Conservation (phyloP, 2,329 filamentous ascomycete genomes). For the Didymella pinodella region DNA sequence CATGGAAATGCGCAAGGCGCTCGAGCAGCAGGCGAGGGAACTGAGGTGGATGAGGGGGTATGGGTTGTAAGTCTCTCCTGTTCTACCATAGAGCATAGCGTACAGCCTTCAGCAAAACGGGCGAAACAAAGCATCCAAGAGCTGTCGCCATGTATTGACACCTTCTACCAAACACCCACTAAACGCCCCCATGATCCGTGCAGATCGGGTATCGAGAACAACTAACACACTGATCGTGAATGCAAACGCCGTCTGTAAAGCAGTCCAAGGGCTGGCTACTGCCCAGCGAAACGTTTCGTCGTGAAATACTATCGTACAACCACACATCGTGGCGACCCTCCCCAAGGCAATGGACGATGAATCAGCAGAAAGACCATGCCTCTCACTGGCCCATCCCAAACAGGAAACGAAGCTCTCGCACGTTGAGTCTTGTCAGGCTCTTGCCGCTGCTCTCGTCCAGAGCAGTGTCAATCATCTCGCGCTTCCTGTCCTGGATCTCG, state of each 20-base stretch:
- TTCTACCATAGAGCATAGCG: too few species aligned
- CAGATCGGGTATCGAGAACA: constrained; percentile 23
- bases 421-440: constrained; percentile 70
- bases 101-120: too few species aligned
- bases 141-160: background rate
- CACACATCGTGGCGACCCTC: background rate
- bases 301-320: background rate
- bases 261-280: background rate
- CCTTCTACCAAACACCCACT: background rate
- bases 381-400: constrained; percentile 58
- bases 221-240: background rate
- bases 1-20: constrained; percentile 75
- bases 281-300: background rate
- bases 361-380: background rate
- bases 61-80: constrained; percentile 54
- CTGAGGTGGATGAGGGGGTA: constrained; percentile 75
- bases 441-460: constrained; percentile 77
- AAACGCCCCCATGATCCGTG: constrained; percentile 7
- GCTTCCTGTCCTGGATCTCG: constrained; percentile 78
- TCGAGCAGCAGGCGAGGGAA: constrained; percentile 81
- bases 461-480: constrained; percentile 76
- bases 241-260: constrained; percentile 1
- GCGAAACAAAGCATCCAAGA: background rate
- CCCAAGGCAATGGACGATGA: too few species aligned
- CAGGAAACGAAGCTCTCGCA: constrained; percentile 73